These are phyloP conservation scores for Hypoxylon sp. DNA, from an alignment of 2,329 filamentous ascomycete genomes.

Conservation along the genomic window DNA sequence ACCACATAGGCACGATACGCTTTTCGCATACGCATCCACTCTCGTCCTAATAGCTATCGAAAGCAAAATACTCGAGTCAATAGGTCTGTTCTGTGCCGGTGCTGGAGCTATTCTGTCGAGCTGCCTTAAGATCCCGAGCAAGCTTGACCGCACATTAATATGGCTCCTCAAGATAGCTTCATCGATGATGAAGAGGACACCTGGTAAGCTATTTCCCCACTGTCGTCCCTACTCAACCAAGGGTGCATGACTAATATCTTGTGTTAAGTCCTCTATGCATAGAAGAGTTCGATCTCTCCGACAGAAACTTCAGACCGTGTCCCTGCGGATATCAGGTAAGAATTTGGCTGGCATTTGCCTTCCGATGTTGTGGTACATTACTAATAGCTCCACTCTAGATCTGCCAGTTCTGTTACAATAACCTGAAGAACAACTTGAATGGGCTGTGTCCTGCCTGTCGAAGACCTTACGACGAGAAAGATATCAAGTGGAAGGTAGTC, in stretches of 20 bases:
- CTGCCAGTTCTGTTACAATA: slow-evolving; percentile 99
- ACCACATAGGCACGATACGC: slow-evolving; percentile 43
- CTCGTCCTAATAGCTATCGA: slow-evolving; percentile 2
- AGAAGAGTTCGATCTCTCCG: slow-evolving; percentile 97
- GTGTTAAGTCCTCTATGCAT: slow-evolving; percentile 89
- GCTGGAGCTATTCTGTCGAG: slow-evolving; percentile 19
- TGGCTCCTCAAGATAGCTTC: slow-evolving; percentile 79
- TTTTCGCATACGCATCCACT: slow-evolving; percentile 23
- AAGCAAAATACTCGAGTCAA: slow-evolving; percentile 9
- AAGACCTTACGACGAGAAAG: slow-evolving; percentile 95
- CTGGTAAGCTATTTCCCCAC: slow-evolving; percentile 66
- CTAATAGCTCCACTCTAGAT: slow-evolving; percentile 70
- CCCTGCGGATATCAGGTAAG: slow-evolving; percentile 97
- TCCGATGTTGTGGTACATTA: slow-evolving; percentile 31
- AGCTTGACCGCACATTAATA: slow-evolving; percentile 55
- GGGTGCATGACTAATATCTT: slow-evolving; percentile 48
- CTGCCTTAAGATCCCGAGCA: slow-evolving; percentile 23
- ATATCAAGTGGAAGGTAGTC: slow-evolving; percentile 96
- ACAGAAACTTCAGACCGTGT: slow-evolving; percentile 96
- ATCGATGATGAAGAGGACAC: slow-evolving; percentile 80
- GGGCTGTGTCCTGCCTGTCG: slow-evolving; percentile 97
- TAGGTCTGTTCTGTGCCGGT: slow-evolving; percentile 10
- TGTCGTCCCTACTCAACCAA: slow-evolving; percentile 23
- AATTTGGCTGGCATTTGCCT: slow-evolving; percentile 1
- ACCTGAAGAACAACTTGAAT: slow-evolving; percentile 98